Evolutionary conservation across 2,329 filamentous ascomycete genomes (phyloP).

Genomic region (Metarhizium robertsii): DNA sequence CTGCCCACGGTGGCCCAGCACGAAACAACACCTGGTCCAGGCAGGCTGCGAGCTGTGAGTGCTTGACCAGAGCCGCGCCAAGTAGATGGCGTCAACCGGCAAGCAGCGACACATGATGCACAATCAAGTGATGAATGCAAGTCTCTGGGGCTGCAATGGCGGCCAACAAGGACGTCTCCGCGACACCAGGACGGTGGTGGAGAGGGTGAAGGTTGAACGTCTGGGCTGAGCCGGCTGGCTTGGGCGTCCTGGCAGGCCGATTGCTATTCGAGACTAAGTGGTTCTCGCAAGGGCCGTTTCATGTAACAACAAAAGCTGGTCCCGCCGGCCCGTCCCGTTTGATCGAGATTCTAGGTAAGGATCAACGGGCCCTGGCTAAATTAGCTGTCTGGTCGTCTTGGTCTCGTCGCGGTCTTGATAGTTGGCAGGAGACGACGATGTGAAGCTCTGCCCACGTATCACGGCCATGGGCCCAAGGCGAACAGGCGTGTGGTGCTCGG

Average conservation of each 20-base stretch:
- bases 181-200: not conserved
- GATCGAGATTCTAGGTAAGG: constrained; percentile 2
- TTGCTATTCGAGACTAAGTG: not conserved
- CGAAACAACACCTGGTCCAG: not conserved
- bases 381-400: not conserved
- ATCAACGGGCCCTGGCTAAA: constrained; percentile 1
- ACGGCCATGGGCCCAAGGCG: not conserved
- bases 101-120: not conserved
- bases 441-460: not conserved
- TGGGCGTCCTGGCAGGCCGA: not conserved
- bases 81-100: not conserved
- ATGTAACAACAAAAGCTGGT: not conserved
- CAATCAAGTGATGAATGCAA: not conserved
- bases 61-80: not conserved
- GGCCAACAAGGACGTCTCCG: not conserved
- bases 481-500: not conserved
- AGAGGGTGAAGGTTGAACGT: not conserved
- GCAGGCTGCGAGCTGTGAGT: not conserved
- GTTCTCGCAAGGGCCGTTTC: constrained; percentile 4
- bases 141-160: not conserved
- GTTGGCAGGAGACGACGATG: not conserved
- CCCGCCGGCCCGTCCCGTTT: constrained; percentile 6
- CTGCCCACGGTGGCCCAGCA: not conserved
- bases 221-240: too few species aligned
- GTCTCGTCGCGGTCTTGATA: not conserved